Evolutionary conservation across 2,329 filamentous ascomycete species (phyloP), one percentile per base, ranked within the genome.

Genomic region (Penicillium sp.): DNA sequence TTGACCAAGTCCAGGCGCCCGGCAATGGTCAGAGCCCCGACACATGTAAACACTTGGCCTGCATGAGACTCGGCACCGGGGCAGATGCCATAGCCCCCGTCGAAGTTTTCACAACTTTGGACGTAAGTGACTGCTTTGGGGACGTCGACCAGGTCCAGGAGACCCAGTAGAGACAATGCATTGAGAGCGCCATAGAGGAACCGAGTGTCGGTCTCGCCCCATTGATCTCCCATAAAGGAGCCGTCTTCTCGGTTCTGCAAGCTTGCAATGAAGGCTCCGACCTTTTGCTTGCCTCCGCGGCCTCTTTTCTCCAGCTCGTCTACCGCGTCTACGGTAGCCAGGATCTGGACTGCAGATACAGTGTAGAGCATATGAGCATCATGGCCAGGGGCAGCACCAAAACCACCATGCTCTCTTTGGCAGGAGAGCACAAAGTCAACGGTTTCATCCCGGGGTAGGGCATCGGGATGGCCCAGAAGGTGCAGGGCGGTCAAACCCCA

Each of bases 301-400:
- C 88, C 81, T 54, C 81, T 81, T 51, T 77, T 76, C 58, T 97
- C 91, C 27, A 99, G 81, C 62, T 92, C 88, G 55, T 87, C 87
- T 61, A 96, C 80, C 25, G 88, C 94, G 74, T 96, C 88, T 25
- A 95, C 76, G 67, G 88, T 90, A 60, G 89, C 89, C 46, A 99
- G 81, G 61, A 96, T 91, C 76, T 99, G 94, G 63, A 99, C 87
- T 47, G 90, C 92, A 74, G 91, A 96, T 68, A 94, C 89, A 48
- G 94, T 99, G 70, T 92, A 96, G 46, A 97, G 83, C 84, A 99
- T 90, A 72, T 99, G 94, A 24, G 92, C 85, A 75, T 99, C 94
- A 70, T 99, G 94, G 5, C 89, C 89, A 0, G 94, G 94, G 11
- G 92, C 92, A 48, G 94, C 92, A 43, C 92, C 92, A 68, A 99